Evolutionary conservation across 2,329 filamentous ascomycete genomes (phyloP), one percentile per base, ranked within the genome.

Genomic region (Curvularia sp.): DNA sequence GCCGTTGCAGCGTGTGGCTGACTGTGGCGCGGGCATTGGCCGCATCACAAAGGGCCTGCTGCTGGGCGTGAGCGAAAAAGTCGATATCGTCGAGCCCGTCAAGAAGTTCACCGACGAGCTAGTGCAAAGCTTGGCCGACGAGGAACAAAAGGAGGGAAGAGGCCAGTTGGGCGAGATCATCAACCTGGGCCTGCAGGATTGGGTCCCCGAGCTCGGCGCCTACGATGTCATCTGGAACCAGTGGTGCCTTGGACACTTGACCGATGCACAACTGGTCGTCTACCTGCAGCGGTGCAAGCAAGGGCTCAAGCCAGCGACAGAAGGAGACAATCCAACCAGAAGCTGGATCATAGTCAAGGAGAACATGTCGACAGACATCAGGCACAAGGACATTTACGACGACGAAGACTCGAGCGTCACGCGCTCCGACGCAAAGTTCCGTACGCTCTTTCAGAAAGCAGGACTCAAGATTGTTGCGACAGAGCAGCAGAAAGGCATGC

Each of bases 171-270:
- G 89, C 1, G 78, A 83, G 22, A 83, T 96, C 18, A 89, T 86
- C 78, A 92, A 90, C 64, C 78, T 89, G 1, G 91, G 92, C 0
- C 79, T 96, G 0, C 89, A 96, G 75, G 83, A 85, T 28, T 96
- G 91, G 91, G 81, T 83, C 0, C 71, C 77, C 6, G 68, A 72
- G 20, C 24, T 53, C 5, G 70, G 68, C 8, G 74, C 78, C 49
- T 97, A 97, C 76, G 89, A 93, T 73, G 76, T 97, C 46, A 87
- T 97, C 60, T 97, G 92, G 91, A 89, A 86, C 52, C 93, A 97
- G 77, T 97, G 93, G 93, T 97, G 93, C 76, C 77, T 94, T 7
- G 90, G 91, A 24, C 89, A 97, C 75, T 80, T 97, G 54, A 92
- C 86, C 0, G 92, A 97, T 72, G 78, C 77, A 7, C 87, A 96